phyloP scores from a whole-genome alignment of 345 rosid genomes.

The Gossypium anomalum region DNA sequence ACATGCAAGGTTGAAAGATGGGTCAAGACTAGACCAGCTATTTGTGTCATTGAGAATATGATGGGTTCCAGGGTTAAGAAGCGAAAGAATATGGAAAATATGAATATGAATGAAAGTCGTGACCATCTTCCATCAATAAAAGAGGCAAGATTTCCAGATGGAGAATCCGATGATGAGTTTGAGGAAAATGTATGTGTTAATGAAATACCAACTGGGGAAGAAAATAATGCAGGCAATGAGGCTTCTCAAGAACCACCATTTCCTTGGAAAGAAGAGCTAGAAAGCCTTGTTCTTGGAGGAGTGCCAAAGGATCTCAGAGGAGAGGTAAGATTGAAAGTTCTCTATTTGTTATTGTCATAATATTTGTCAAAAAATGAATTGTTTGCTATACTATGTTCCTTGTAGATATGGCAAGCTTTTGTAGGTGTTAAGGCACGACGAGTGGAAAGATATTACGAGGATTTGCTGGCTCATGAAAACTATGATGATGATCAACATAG shows the following conservation, averaged over 20 bases:
- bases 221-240: slow-evolving; percentile 20
- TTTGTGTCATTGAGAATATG: slow-evolving; percentile 56
- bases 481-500: slow-evolving; percentile 33
- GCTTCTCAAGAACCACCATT: slow-evolving; percentile 39
- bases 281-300: slow-evolving; percentile 88
- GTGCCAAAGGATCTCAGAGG: slow-evolving; percentile 94
- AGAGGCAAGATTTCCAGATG: slow-evolving; percentile 27
- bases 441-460: slow-evolving; percentile 70
- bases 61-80: slow-evolving; percentile 68
- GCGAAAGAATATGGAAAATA: slow-evolving; percentile 22
- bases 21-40: slow-evolving; percentile 62
- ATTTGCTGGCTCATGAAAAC: slow-evolving; percentile 58
- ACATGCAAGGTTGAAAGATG: slow-evolving; percentile 37
- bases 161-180: slow-evolving; percentile 34
- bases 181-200: slow-evolving; percentile 34
- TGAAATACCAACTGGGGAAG: slow-evolving; percentile 29
- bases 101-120: slow-evolving; percentile 16
- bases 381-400: slow-evolving; percentile 21
- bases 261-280: slow-evolving; percentile 80
- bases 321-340: slow-evolving; percentile 48
- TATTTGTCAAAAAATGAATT: not conserved
- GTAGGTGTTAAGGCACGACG: slow-evolving; percentile 85
- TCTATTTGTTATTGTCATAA: slow-evolving; percentile 15
- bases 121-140: slow-evolving; percentile 39
- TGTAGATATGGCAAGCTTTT: slow-evolving; percentile 96